A percentile compares a stretch with the other conserved stretches of the same genome.
Conservation (phyloP, 257 asterid genomes). For the Fraxinus quadrangulata region DNA sequence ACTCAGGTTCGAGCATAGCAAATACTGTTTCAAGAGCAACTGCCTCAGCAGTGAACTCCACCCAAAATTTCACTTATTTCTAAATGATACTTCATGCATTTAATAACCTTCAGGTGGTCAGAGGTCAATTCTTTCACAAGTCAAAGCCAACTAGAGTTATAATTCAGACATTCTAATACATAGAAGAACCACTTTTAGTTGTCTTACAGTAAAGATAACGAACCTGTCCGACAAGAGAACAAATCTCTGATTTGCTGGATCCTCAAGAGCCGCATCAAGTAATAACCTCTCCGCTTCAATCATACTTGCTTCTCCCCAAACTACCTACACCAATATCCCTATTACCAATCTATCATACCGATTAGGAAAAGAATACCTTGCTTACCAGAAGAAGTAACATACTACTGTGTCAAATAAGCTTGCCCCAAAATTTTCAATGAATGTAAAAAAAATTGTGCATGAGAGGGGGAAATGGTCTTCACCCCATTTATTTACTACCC, state of each 20-base stretch:
- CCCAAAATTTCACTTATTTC: not conserved
- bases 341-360: conserved; percentile 36
- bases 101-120: not conserved
- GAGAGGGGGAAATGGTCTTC: not conserved
- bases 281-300: conserved; percentile 93
- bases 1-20: not conserved
- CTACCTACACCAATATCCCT: conserved; percentile 67
- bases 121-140: not conserved
- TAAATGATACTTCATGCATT: not conserved
- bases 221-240: conserved; percentile 97
- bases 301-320: conserved; percentile 98
- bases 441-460: not conserved
- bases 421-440: not conserved
- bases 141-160: not conserved
- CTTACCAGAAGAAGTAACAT: conserved; percentile 6
- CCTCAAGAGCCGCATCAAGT: conserved; percentile 75
- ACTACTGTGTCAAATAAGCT: conserved; percentile 3
- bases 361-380: conserved; percentile 14
- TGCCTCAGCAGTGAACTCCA: conserved; percentile 6
- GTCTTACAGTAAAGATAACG: conserved; percentile 15
- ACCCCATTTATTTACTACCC: not conserved
- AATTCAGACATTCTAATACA: not conserved
- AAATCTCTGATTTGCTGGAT: conserved; percentile 93
- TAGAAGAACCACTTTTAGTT: not conserved
- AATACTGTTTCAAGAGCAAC: conserved; percentile 18